Base-by-base conservation (phyloP, 2,329 filamentous ascomycete genomes). In the Westerdykella aurantiaca region DNA sequence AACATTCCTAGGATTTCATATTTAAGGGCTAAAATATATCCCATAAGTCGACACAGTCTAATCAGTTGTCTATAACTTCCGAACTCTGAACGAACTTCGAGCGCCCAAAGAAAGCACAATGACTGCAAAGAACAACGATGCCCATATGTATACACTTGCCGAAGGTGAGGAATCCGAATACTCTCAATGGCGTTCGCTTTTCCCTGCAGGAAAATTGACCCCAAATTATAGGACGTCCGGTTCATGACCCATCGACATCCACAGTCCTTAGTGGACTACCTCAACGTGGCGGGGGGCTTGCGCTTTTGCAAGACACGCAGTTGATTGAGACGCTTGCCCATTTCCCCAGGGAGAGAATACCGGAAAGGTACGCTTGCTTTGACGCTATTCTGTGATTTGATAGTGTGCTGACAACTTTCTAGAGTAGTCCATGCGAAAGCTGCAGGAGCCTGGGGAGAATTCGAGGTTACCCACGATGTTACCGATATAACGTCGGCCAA, bases 341-440 rank as follows among this genome's bases (percentile, higher is more conserved):
- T 55, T 83, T 83, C 54, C 73, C 78, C 45, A 72, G 79, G 6
- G 79, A 83, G 61, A 68, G 80, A 17, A 83, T 83, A 14, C 80
- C 80, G 0, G 80, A 82, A 58, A 66, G 79, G 57, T 53, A 46
- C 18, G 31, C 21, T n/a, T 33, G 3, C 18, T 21, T 21, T 69
- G 49, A 49, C 16, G 6, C 5, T n/a, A 18, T 10, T 34, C 6
- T 13, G 31, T 22, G 34, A 51, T 52, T 21, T 21, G 6, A 21
- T 21, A 21, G 38, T 14, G n/a, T 41, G 1, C 35, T 18, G 42
- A 31, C 17, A 22, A 14, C 14, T 25, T 16, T 22, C 10, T 25
- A 54, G 64, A 44, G 70, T 81, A 2, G 79, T 82, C 2, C 79
- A 82, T 51, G 79, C 80, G 13, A 80, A 80, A 55, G 79, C 76